Base-by-base conservation (phyloP, 345 rosid genomes). In the Sonneratia caseolaris region DNA sequence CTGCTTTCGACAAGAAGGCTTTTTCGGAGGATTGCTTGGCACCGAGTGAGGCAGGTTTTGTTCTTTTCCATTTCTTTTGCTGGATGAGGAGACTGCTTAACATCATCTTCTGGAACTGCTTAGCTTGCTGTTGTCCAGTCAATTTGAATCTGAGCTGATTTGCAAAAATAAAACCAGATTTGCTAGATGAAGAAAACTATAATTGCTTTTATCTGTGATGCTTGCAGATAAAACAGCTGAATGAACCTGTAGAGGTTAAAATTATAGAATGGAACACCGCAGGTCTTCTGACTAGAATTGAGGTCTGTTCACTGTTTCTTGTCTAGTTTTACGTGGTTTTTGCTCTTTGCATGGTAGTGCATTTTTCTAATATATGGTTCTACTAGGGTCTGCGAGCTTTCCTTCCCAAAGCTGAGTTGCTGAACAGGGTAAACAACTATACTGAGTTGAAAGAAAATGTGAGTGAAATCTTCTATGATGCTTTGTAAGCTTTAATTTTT, bases 21-120 rank as follows among this genome's bases (percentile, higher is more conserved):
- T 3, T 87, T 91, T 47, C 80, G 92, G 69, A 82, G 83, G 76
- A 78, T 87, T 56, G 88, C 98, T 68, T 94, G 98, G 97, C 91
- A 87, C 62, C 96, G 97, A 82, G 88, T 87, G 90, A 94, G 97
- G 98, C 98, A 91, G 97, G 97, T 94, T 86, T 87, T 87, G 80
- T 76, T 42, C 70, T 62, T 62, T 62, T 13, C 70, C 77, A 37
- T 80, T 79, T 78, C 32, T n/a, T 66, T 37, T 27, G 37, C n/a
- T 19, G 13, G 66, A 15, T 66, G 0, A 49, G 18, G 57, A 49
- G 1, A 2, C 36, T 62, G 36, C 65, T 53, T 74, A 43, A 16
- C 21, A 22, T 36, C 56, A n/a, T 40, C 37, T 11, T 21, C 55
- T 47, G 51, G 51, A 57, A 14, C 11, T 76, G 69, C 61, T 21